A percentile compares a stretch with the other conserved stretches of the same genome.
Conservation (phyloP, 306 rosid species). For the Cicer bijugum region DNA sequence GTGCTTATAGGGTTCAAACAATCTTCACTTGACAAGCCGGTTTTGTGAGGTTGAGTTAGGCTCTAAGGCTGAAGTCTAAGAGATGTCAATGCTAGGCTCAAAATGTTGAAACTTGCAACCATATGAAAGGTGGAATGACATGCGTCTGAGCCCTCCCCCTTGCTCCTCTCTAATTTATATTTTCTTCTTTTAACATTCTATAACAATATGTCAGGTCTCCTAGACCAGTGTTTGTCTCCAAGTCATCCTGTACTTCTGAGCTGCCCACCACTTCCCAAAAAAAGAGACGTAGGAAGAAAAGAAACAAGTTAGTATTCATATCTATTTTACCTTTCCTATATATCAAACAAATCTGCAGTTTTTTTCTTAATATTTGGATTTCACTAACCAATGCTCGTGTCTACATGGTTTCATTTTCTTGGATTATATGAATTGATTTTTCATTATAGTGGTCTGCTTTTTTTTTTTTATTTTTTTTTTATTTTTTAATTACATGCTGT, state of each 20-base stretch:
- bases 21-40: background rate
- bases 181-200: slow-evolving; percentile 29
- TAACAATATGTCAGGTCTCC: slow-evolving; percentile 58
- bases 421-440: slow-evolving; percentile 30
- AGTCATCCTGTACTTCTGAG: slow-evolving; percentile 54
- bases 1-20: background rate
- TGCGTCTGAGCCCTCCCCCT: slow-evolving; percentile 15
- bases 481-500: slow-evolving; percentile 29
- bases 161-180: slow-evolving; percentile 25
- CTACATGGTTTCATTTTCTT: slow-evolving; percentile 25
- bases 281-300: slow-evolving; percentile 60
- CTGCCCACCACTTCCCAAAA: slow-evolving; percentile 48
- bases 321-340: slow-evolving; percentile 35
- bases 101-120: slow-evolving; percentile 38
- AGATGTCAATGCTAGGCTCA: slow-evolving; percentile 12
- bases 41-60: slow-evolving; percentile 9
- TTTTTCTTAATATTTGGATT: slow-evolving; percentile 22
- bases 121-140: slow-evolving; percentile 33
- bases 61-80: background rate
- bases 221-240: slow-evolving; percentile 46
- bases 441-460: slow-evolving; percentile 14
- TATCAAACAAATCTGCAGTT: background rate
- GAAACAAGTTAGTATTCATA: slow-evolving; percentile 67
- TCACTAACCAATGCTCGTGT: slow-evolving; percentile 13
- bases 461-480: slow-evolving; percentile 1